Evolutionary conservation across 1,284 basidiomycete genomes (phyloP), one percentile per base, ranked within the genome.

Genomic region (Tranzscheliella williamsii): DNA sequence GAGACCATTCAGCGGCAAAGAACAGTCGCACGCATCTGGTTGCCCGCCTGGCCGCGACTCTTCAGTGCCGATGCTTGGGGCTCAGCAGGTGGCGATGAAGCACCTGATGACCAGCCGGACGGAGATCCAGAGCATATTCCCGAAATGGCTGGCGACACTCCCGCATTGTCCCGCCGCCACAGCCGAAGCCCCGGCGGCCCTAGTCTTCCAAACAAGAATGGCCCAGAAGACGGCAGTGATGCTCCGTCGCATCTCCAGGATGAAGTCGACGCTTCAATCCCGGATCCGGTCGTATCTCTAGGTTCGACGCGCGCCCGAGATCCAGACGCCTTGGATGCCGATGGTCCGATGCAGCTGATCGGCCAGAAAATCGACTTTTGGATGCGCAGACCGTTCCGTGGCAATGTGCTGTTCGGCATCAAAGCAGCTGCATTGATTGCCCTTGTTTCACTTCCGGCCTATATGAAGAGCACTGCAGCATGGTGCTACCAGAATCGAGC

Each of bases 351-450:
- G 5, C 53, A 72, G 31, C 29, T 56, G 0, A 23, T 77, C 3
- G 64, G 81, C 3, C 43, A 60, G 24, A 52, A 18, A 11, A 37
- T 56, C 39, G 47, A 60, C 48, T 46, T 60, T 18, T 54, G 45
- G 46, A 31, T 33, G 5, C 48, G 48, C 9, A 36, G 48, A 7
- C 45, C 79, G 0, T 67, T 73, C 16, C 76, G 72, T 13, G 67
- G 75, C 17, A 79, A 80, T 36, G 41, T 78, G 55, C 79, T 91
- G 49, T 93, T 86, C 60, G 88, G 87, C 0, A 43, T 91, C 60
- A 94, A 94, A 78, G 89, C 87, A 1, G 89, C 85, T 0, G 58
- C 86, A 8, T 73, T 92, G 38, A 85, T 86, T 30, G 81, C 85
- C 82, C 34, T 32, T 33, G 31, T 52, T 34, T 63, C 72, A 2